Percentiles rank a stretch among this genome's conserved stretches.
phyloP scores from a whole-genome alignment of 805 yeast species.

The Kodamaea kakaduensis region DNA sequence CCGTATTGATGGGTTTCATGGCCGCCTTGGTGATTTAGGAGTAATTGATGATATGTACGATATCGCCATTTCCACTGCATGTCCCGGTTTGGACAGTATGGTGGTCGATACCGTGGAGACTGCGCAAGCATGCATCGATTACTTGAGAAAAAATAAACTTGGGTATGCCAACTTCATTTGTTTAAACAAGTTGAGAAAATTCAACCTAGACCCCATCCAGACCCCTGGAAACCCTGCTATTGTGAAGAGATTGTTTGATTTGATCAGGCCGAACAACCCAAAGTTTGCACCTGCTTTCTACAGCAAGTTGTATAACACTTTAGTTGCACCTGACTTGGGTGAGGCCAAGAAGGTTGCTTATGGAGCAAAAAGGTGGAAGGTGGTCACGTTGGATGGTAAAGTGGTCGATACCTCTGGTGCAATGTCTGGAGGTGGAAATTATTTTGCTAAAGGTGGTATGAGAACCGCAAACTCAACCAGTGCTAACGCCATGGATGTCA shows the following conservation, averaged over 20 bases:
- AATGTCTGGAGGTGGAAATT: constrained; percentile 92
- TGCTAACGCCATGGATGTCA: constrained; percentile 29
- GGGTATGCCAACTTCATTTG: constrained; percentile 90
- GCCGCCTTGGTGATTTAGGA: constrained; percentile 91
- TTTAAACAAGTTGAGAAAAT: constrained; percentile 65
- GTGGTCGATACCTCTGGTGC: constrained; percentile 92
- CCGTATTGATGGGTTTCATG: constrained; percentile 79
- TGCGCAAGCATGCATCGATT: constrained; percentile 65
- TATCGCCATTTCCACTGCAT: constrained; percentile 92
- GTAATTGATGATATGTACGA: constrained; percentile 84
- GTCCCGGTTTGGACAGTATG: constrained; percentile 85
- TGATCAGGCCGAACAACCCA: constrained; percentile 62
- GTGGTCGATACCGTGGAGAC: constrained; percentile 78
- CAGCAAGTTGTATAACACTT: constrained; percentile 79
- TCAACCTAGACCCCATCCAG: constrained; percentile 51
- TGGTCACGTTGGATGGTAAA: constrained; percentile 90
- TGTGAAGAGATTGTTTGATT: constrained; percentile 80
- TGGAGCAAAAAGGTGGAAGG: constrained; percentile 75
- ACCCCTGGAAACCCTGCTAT: constrained; percentile 64
- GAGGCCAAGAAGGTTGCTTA: constrained; percentile 89
- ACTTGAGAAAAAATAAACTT: constrained; percentile 71
- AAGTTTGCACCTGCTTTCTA: constrained; percentile 85
- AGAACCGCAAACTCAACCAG: constrained; percentile 40
- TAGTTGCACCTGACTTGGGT: constrained; percentile 72
- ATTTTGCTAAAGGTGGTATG: constrained; percentile 74